A percentile compares a stretch with the other conserved stretches of the same genome.
phyloP scores from a whole-genome alignment of 306 rosid genomes.

The Biancaea sappan region DNA sequence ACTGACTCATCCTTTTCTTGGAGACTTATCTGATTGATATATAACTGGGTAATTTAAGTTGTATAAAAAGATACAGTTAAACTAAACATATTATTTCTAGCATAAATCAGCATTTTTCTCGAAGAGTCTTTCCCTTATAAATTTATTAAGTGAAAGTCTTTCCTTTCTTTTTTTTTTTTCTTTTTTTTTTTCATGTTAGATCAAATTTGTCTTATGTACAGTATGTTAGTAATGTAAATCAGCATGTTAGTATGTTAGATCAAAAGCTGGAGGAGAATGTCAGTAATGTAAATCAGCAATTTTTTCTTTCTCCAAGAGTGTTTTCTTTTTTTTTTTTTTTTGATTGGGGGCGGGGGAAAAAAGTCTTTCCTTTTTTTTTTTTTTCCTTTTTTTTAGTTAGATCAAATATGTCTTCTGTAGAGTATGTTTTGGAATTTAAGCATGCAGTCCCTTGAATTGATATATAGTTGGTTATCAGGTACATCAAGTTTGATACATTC shows the following conservation, averaged over 20 bases:
- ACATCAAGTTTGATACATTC: constrained; percentile 98
- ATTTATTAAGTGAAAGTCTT: no score
- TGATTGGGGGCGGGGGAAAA: no score
- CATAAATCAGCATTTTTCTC: no score
- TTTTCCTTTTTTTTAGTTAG: neutral
- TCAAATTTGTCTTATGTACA: no score
- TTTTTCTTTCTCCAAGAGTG: constrained; percentile 17
- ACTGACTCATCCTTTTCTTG: neutral
- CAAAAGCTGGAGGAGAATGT: neutral
- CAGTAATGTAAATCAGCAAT: neutral
- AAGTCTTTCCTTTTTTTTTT: constrained; percentile 11
- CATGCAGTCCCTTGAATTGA: constrained; percentile 38
- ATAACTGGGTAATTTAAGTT: neutral
- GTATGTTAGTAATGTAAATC: no score
- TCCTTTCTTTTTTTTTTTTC: no score
- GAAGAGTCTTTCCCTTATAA: no score
- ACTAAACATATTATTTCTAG: constrained; percentile 1
- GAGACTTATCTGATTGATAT: neutral
- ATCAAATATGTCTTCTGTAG: neutral
- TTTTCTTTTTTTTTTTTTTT: constrained; percentile 3
- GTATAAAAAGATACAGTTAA: neutral
- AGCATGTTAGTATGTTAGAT: no score
- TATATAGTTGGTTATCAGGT: constrained; percentile 67
- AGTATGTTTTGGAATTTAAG: constrained; percentile 19
- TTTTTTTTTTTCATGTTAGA: no score